Evolutionary conservation across 805 yeast genomes (phyloP).

Genomic region (Saturnispora ahearnii): DNA sequence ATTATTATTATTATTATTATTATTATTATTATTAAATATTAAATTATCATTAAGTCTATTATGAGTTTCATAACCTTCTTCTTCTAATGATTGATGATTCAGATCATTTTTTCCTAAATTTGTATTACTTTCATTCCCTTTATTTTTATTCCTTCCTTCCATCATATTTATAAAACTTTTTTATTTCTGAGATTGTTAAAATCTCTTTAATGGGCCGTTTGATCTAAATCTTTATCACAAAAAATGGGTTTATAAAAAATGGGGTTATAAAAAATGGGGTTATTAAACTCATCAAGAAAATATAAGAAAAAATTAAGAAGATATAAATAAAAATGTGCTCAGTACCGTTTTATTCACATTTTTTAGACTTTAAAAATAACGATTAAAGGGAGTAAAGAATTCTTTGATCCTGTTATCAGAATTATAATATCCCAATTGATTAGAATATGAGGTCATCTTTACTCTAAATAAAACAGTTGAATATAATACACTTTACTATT

Average conservation of each 20-base stretch:
- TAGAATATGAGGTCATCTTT: background rate
- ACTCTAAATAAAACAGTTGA: constrained; percentile 51
- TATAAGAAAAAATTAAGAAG: too few relatives aligned
- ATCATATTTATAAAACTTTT: background rate
- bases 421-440: background rate
- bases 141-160: background rate
- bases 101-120: background rate
- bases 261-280: too few relatives aligned
- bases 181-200: background rate
- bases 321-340: too few relatives aligned
- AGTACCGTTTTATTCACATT: too few relatives aligned
- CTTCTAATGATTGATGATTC: background rate
- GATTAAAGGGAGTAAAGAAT: too few relatives aligned
- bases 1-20: background rate
- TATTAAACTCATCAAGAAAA: too few relatives aligned
- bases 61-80: background rate
- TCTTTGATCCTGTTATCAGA: too few relatives aligned
- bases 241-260: too few relatives aligned
- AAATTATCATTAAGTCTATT: background rate
- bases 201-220: too few relatives aligned
- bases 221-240: too few relatives aligned
- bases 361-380: background rate
- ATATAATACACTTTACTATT: constrained; percentile 61
- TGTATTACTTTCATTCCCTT: background rate
- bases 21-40: background rate